Evolutionary conservation across 1,284 basidiomycete species (phyloP), one percentile per base, ranked within the genome.

Genomic region (Pisolithus thermaeus): DNA sequence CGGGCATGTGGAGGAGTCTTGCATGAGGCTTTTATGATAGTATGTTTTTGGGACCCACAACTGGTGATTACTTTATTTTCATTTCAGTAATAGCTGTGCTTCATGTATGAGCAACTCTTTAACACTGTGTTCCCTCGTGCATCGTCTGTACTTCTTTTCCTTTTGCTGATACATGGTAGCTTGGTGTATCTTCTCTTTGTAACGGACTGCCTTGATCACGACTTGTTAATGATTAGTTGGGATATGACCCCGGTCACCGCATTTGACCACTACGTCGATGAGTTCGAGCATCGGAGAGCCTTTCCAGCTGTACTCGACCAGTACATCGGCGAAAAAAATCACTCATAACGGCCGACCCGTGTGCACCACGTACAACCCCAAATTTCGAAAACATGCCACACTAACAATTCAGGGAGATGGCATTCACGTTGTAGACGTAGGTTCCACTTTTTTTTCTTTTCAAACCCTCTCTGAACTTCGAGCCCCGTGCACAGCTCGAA

Each of bases 1-100:
- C 75, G 40, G 81, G 83, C 25, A 87, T 90, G 84, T 90, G 86
- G 86, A 76, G 85, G 61, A 90, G 86, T 72, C 69, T 89, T 59
- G 84, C 81, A 44, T 74, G 47, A 66, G 23, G n/a, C 5, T 16
- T 43, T 23, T 23, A 14, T 7, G 22, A 20, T 7, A n/a, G 18
- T 14, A 41, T 22, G 41, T n/a, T 27, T 27, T 43, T 58, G 46
- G 54, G 52, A 54, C 44, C 54, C 55, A 49, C 27, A 43, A 47
- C 37, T 41, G 44, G 35, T 46, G 40, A 30, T 52, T 55, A 39
- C 25, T 23, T 46, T 36, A 35, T 18, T 46, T 36, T 28, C 44
- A 42, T 58, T 65, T 68, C 57, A 66, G 53, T 66, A 70, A 70
- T 66, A 58, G 52, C 47, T 51, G 56, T 60, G 67, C 67, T 64